A percentile compares a stretch with the other conserved stretches of the same genome.
phyloP scores from a whole-genome alignment of 805 yeast species.

The Candida rishiriensis region DNA sequence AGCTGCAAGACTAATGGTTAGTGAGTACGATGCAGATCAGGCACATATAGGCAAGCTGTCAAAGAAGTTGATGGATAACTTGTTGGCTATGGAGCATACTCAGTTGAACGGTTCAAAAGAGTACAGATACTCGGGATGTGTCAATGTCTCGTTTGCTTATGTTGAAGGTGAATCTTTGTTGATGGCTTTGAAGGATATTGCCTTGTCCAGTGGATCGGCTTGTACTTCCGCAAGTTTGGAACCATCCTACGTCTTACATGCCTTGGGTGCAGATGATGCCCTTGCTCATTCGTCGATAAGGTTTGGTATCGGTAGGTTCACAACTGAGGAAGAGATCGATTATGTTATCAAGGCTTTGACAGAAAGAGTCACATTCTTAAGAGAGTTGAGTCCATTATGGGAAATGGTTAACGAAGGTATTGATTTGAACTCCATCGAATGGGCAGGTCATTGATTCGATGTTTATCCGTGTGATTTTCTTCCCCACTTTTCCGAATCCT shows the following conservation, averaged over 20 bases:
- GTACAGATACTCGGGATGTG: conserved; percentile 87
- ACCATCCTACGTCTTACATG: conserved; percentile 95
- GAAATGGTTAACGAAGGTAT: conserved; percentile 99
- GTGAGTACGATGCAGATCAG: conserved; percentile 71
- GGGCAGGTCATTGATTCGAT: conserved; percentile 81
- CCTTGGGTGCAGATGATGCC: conserved; percentile 97
- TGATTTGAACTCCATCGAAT: conserved; percentile 87
- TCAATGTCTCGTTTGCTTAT: conserved; percentile 93
- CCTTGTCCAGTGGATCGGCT: conserved; percentile 94
- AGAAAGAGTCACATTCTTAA: conserved; percentile 84
- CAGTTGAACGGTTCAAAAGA: conserved; percentile 80
- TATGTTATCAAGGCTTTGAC: conserved; percentile 85
- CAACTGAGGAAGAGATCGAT: conserved; percentile 94
- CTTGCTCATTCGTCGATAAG: conserved; percentile 97
- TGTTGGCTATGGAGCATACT: conserved; percentile 82
- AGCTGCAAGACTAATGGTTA: conserved; percentile 79
- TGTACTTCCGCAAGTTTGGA: conserved; percentile 98
- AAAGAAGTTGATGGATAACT: conserved; percentile 62
- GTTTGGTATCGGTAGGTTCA: conserved; percentile 95
- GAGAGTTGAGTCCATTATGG: conserved; percentile 95
- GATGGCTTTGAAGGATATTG: conserved; percentile 97
- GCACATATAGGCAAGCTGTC: conserved; percentile 69
- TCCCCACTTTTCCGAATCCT: too few relatives aligned
- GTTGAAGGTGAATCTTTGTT: conserved; percentile 96
- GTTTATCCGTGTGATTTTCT: too few relatives aligned